A percentile compares a stretch with the other conserved stretches of the same genome.
Conservation (phyloP, 805 yeast species). For the Candida bentonensis region DNA sequence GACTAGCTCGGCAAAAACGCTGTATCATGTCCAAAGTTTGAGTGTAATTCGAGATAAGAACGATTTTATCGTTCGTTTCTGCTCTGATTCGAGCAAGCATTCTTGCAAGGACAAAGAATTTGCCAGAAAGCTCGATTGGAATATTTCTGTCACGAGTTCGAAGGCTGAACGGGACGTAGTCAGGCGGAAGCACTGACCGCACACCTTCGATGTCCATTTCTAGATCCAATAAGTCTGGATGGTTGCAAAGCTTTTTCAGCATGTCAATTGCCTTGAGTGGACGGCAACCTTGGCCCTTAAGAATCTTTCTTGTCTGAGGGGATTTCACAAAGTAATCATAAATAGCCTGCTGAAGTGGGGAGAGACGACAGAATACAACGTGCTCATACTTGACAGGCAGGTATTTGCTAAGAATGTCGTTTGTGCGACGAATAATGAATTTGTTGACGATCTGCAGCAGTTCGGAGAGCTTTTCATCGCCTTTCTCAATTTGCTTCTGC, state of each 20-base stretch:
- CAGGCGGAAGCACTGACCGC: constrained; percentile 49
- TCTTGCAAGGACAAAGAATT: constrained; percentile 70
- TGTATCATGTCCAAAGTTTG: constrained; percentile 88
- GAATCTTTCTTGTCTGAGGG: constrained; percentile 54
- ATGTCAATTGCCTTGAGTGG: constrained; percentile 83
- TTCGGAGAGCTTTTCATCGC: constrained; percentile 56
- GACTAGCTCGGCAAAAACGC: constrained; percentile 58
- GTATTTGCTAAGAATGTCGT: constrained; percentile 86
- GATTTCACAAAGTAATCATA: constrained; percentile 67
- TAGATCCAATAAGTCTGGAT: constrained; percentile 71
- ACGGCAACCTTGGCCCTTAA: constrained; percentile 49
- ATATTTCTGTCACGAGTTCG: constrained; percentile 47
- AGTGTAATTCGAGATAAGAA: constrained; percentile 85
- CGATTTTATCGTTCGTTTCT: constrained; percentile 90
- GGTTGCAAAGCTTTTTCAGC: constrained; percentile 83
- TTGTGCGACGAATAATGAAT: constrained; percentile 88
- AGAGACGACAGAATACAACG: constrained; percentile 79
- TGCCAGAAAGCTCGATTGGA: constrained; percentile 75
- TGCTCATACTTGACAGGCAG: constrained; percentile 94
- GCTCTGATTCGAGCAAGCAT: constrained; percentile 61
- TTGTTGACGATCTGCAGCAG: constrained; percentile 66
- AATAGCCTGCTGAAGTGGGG: constrained; percentile 59
- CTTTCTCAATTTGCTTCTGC: constrained; percentile 57
- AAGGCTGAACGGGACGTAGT: constrained; percentile 36
- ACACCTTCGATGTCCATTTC: constrained; percentile 69